Percentiles rank a stretch among this genome's conserved stretches.
These are phyloP conservation scores for Flaveria floridana DNA, from an alignment of 140 eudicot genomes.

Conservation along the genomic window DNA sequence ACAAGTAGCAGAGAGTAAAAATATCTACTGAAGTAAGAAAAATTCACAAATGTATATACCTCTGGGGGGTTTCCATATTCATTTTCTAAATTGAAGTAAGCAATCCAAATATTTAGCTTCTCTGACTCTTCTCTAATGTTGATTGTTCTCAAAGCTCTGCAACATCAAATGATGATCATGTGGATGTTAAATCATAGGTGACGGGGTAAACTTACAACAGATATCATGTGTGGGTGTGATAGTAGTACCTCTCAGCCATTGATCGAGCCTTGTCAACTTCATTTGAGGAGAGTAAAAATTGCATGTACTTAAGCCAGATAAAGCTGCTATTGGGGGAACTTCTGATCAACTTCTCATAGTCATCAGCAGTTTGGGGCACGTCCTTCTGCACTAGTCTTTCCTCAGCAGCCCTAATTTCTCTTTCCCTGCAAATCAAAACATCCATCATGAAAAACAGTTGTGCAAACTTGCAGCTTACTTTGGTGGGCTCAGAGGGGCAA, in stretches of 20 bases:
- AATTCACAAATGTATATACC: constrained; percentile 38
- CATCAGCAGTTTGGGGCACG: constrained; percentile 70
- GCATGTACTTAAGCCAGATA: constrained; percentile 91
- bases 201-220: neutral
- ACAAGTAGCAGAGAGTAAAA: neutral
- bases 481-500: no score
- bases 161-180: constrained; percentile 3
- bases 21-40: neutral
- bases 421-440: constrained; percentile 48
- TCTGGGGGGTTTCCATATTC: constrained; percentile 82
- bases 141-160: constrained; percentile 87
- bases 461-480: neutral
- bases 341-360: constrained; percentile 72
- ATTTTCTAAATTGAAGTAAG: constrained; percentile 85
- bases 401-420: constrained; percentile 84
- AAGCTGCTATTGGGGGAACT: constrained; percentile 92
- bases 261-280: constrained; percentile 83
- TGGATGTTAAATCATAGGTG: neutral
- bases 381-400: constrained; percentile 68
- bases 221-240: neutral
- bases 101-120: constrained; percentile 84
- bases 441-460: neutral
- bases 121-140: constrained; percentile 81
- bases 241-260: constrained; percentile 72
- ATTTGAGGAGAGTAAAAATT: constrained; percentile 53